phyloP scores from a whole-genome alignment of 345 rosid genomes.

The Boechera divaricarpa region DNA sequence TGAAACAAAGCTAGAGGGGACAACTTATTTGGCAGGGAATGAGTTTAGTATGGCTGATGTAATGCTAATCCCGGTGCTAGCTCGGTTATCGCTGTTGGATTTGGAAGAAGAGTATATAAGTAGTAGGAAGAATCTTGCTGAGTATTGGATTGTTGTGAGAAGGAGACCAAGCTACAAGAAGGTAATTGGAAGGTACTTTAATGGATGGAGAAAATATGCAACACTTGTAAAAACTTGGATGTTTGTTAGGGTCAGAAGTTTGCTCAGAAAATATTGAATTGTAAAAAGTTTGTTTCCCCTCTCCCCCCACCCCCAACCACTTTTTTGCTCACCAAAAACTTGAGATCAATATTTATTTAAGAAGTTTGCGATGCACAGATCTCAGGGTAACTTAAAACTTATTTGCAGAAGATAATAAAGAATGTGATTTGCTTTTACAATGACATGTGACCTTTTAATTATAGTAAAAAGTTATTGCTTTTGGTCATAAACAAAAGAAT shows the following conservation, averaged over 20 bases:
- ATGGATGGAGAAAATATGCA: constrained; percentile 79
- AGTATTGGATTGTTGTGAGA: constrained; percentile 72
- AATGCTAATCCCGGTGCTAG: constrained; percentile 71
- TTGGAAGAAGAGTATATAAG: constrained; percentile 72
- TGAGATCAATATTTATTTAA: not conserved
- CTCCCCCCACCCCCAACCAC: too few relatives aligned
- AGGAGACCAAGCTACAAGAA: constrained; percentile 74
- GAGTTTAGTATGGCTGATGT: constrained; percentile 92
- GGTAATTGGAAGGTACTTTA: constrained; percentile 76
- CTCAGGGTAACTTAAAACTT: constrained; percentile 10
- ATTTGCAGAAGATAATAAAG: constrained; percentile 34
- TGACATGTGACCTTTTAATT: constrained; percentile 29
- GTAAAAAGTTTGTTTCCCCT: constrained; percentile 33
- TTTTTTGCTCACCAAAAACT: not conserved
- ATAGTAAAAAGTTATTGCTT: constrained; percentile 5
- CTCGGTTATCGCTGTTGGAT: constrained; percentile 66
- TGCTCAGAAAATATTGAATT: constrained; percentile 63
- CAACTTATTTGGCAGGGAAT: constrained; percentile 63
- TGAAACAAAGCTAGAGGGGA: constrained; percentile 59
- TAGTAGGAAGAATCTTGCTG: constrained; percentile 66
- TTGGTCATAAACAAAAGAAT: constrained; percentile 55
- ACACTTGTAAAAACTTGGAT: constrained; percentile 77
- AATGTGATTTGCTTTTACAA: constrained; percentile 35
- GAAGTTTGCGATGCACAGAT: not conserved
- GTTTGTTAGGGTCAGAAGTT: constrained; percentile 59